Base-by-base conservation (phyloP, 2,329 filamentous ascomycete species). In the Arthrobotrys megalospora region DNA sequence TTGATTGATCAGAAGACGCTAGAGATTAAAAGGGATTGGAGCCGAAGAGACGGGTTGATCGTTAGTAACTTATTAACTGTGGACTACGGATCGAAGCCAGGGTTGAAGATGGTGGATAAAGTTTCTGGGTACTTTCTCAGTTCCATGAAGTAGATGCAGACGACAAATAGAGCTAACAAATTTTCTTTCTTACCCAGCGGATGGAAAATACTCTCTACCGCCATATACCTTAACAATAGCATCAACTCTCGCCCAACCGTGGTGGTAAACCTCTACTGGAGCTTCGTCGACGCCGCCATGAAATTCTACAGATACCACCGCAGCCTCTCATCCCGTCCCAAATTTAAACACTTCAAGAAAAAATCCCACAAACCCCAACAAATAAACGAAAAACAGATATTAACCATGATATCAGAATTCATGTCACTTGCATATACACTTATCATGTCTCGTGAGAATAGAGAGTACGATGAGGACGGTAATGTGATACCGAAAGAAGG, bases 161-260 rank as follows among this genome's bases (percentile, higher is more conserved):
- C 62, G 16, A 8, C 4, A 12, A 12, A 6, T 43, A 21, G 45
- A 11, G 14, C 71, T 73, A 55, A 70, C 36, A 21, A 19, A n/a
- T n/a, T n/a, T n/a, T 43, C 21, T 45, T 32, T 16, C 5, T 1
- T 32, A n/a, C n/a, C n/a, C n/a, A 81, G 80, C 81, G 85, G 90
- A 2, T 93, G 98, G 86, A 94, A 94, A 83, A 90, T 96, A 65
- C 93, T 97, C 83, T 91, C 94, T 64, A 92, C 96, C 81, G 86
- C 90, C 62, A 94, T 96, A 90, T 92, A 93, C 83, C 91, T 93
- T 81, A 93, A 96, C 83, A 92, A 92, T 3, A 85, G 87, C 2
- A 91, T 95, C 86, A 98, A 98, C 85, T 89, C 90, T 2, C 83
- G 88, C 6, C 81, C 83, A 3, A 92, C 90, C 0, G 91, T 96